Evolutionary conservation across 2,329 filamentous ascomycete species (phyloP), one percentile per base, ranked within the genome.

Genomic region (Orbilia oligospora): DNA sequence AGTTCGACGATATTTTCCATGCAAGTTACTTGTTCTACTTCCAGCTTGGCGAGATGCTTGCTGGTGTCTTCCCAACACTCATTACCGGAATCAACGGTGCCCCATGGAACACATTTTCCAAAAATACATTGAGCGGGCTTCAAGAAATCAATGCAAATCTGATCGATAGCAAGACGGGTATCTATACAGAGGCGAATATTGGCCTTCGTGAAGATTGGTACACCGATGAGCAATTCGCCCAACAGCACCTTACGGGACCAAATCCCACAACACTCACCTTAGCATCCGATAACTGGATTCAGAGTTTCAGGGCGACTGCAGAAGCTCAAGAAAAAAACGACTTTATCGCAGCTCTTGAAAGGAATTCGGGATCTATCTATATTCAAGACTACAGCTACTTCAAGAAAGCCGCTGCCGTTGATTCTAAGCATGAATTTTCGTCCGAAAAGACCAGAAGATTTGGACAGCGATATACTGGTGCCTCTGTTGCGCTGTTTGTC

Each of bases 401-500:
- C 65, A 80, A 81, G 44, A 8, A 24, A 1, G 67, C 66, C 20
- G 33, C 56, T 5, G 9, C 18, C 12, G 10, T 24, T 16, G 1
- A 0, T n/a, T 10, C 30, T 3, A 14, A 8, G 2, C 14, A 1
- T 9, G 27, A 81, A 83, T 36, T 73, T 83, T 64, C 20, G 33
- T 16, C 48, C 4, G 20, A 48, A 5, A 44, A 82, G 83, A 18
- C 66, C 82, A n/a, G 85, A 85, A 79, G 81, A 83, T 22, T 80
- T 72, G 20, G 80, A 84, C 48, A 83, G 81, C n/a, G 64, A 79
- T 85, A 83, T 81, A 82, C 82, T 0, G 85, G 84, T 66, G 86
- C 85, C 1, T 81, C 86, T 0, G 86, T 87, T 3, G 84, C 81
- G 0, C 82, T 87, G 8, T 87, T 86, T 75, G 83, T 86, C 55